phyloP scores from a whole-genome alignment of 225 moss, liverwort and hornwort species.

The Ulota crispa region DNA sequence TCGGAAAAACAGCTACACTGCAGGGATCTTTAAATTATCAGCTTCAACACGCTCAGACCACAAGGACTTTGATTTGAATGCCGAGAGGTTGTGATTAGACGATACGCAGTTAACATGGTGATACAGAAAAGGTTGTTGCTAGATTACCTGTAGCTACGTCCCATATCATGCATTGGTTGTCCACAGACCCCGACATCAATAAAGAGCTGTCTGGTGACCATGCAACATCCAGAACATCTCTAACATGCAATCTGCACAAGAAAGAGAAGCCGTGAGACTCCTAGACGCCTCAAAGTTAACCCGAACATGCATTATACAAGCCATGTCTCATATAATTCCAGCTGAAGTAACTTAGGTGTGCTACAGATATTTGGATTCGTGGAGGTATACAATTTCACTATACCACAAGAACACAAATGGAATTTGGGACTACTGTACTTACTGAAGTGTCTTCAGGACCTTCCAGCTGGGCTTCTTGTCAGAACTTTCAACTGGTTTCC shows the following conservation, averaged over 20 bases:
- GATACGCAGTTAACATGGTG: background rate
- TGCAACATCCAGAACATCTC: constrained; percentile 89
- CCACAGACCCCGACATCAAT: constrained; percentile 92
- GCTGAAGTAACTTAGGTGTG: background rate
- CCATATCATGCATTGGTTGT: constrained; percentile 97
- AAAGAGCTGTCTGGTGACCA: constrained; percentile 82
- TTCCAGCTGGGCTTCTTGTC: constrained; percentile 70
- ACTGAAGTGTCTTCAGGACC: constrained; percentile 83
- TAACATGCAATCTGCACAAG: constrained; percentile 67
- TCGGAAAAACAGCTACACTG: background rate
- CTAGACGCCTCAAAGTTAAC: background rate
- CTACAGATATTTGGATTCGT: background rate
- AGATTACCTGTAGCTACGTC: constrained; percentile 62
- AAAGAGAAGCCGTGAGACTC: constrained; percentile 4
- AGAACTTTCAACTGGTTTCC: constrained; percentile 55
- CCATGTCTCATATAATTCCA: background rate
- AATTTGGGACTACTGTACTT: constrained; percentile 10
- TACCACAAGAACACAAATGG: background rate
- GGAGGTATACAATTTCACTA: background rate
- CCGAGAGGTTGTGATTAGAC: background rate
- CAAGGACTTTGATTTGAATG: background rate
- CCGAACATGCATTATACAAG: background rate
- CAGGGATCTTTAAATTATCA: background rate
- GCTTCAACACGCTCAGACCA: background rate
- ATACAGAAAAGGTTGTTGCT: background rate